phyloP scores from a whole-genome alignment of 345 rosid genomes.

The Ricinus communis region DNA sequence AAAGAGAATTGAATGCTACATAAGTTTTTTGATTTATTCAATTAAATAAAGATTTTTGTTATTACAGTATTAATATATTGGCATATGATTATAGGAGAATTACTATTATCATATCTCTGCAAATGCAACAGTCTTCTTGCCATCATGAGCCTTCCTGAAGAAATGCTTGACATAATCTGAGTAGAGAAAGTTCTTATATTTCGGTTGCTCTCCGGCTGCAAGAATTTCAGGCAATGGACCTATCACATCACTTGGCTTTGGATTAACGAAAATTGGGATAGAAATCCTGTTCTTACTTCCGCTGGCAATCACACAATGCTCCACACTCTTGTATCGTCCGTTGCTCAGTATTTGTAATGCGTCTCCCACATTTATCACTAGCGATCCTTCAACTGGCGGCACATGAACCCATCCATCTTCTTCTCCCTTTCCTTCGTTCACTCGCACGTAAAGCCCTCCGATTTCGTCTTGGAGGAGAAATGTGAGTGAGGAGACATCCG shows the following conservation, averaged over 20 bases:
- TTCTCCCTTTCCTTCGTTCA: constrained; percentile 14
- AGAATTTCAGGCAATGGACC: constrained; percentile 29
- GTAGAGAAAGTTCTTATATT: constrained; percentile 25
- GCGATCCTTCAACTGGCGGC: constrained; percentile 31
- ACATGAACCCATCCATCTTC: constrained; percentile 25
- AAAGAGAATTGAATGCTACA: too few species aligned
- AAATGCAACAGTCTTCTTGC: constrained; percentile 31
- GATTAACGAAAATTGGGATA: constrained; percentile 14
- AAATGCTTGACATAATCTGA: constrained; percentile 39
- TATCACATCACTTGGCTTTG: constrained; percentile 20
- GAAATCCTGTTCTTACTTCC: constrained; percentile 17
- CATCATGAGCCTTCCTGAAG: constrained; percentile 39
- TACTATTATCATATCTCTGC: constrained; percentile 17
- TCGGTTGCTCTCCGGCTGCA: constrained; percentile 19
- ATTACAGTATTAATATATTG: not conserved
- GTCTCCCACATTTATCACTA: constrained; percentile 23
- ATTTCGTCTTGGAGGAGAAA: constrained; percentile 26
- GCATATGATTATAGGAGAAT: too few species aligned
- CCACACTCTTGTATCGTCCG: constrained; percentile 2
- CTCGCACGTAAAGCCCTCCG: constrained; percentile 30
- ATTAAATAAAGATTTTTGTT: too few species aligned
- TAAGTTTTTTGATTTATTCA: too few species aligned
- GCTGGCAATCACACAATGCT: constrained; percentile 33
- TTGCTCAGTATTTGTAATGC: constrained; percentile 12
- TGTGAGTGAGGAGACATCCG: constrained; percentile 23